Evolutionary conservation across 2,329 filamentous ascomycete species (phyloP), one percentile per base, ranked within the genome.

Genomic region (Fusarium camptoceras): DNA sequence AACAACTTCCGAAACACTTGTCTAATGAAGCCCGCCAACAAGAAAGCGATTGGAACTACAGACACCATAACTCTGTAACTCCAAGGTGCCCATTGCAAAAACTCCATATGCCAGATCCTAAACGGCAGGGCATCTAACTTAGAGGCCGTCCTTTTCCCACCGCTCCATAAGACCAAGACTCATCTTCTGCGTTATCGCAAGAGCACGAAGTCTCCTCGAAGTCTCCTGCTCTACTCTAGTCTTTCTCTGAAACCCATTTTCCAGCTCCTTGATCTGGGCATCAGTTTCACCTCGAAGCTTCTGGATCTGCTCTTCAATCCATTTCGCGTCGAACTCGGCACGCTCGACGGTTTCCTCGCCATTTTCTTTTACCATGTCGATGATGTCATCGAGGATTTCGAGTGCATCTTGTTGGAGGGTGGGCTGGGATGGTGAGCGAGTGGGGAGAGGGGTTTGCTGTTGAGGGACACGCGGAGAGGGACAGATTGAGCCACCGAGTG

Each of bases 381-480:
- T 11, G 34, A 37, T n/a, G 5, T 31, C 30, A 1, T 31, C 7
- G 6, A 31, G 16, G 10, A 9, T 6, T 6, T 18, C 16, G 5
- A 10, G 2, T n/a, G 9, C 34, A 11, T 37, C 34, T 2, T 6
- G 0, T n/a, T 11, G 9, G 2, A n/a, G 18, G 10, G 3, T n/a
- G 9, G 34, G 6, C 28, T 5, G 9, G 6, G 34, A n/a, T n/a
- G 34, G 6, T 7, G 6, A 37, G 2, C 10, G 34, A 0, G 18
- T 3, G 5, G 34, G 34, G 5, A 6, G 16, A 6, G 31, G 1
- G 2, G 2, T 16, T 1, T 18, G 9, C 18, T 37, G 31, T 1
- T 18, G 5, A 6, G 31, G 31, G 0, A 10, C 3, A 16, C 16
- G 0, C 1, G 5, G 16, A 0, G 9, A 2, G 34, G 18, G 34